A percentile compares a stretch with the other conserved stretches of the same genome.
Evolutionary conservation across 345 rosid species (phyloP).

Genomic region (thale cress (Arabidopsis thaliana)): DNA sequence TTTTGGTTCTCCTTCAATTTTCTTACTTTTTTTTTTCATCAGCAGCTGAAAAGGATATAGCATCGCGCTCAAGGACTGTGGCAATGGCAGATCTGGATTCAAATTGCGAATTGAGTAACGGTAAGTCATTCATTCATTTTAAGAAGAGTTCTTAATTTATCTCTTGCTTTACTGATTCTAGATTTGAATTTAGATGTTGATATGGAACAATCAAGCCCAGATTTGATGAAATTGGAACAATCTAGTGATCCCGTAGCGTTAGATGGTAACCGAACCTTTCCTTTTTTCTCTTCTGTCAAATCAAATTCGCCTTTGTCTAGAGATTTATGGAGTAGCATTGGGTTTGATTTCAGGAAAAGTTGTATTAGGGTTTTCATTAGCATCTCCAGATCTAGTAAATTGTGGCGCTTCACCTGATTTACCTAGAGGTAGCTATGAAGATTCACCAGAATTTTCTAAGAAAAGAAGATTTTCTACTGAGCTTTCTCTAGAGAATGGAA

Average conservation of each 20-base stretch:
- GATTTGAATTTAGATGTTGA: slow-evolving; percentile 32
- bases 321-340: not conserved
- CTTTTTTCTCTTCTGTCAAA: not conserved
- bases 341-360: slow-evolving; percentile 54
- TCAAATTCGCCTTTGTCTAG: not conserved
- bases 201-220: slow-evolving; percentile 41
- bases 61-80: slow-evolving; percentile 27
- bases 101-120: slow-evolving; percentile 34
- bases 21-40: slow-evolving; percentile 6
- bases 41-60: slow-evolving; percentile 40
- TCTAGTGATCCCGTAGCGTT: slow-evolving; percentile 30
- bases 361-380: slow-evolving; percentile 64
- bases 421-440: slow-evolving; percentile 45
- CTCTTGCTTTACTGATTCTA: slow-evolving; percentile 9
- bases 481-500: slow-evolving; percentile 83
- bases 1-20: not conserved
- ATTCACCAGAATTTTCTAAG: slow-evolving; percentile 55
- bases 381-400: slow-evolving; percentile 77
- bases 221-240: slow-evolving; percentile 10
- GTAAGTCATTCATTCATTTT: slow-evolving; percentile 34
- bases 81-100: slow-evolving; percentile 52
- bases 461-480: slow-evolving; percentile 52
- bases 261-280: slow-evolving; percentile 25
- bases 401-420: slow-evolving; percentile 78
- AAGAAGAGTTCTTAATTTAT: not conserved